Evolutionary conservation across 2,329 filamentous ascomycete species (phyloP), one percentile per base, ranked within the genome.

Genomic region (Periconia digitata): DNA sequence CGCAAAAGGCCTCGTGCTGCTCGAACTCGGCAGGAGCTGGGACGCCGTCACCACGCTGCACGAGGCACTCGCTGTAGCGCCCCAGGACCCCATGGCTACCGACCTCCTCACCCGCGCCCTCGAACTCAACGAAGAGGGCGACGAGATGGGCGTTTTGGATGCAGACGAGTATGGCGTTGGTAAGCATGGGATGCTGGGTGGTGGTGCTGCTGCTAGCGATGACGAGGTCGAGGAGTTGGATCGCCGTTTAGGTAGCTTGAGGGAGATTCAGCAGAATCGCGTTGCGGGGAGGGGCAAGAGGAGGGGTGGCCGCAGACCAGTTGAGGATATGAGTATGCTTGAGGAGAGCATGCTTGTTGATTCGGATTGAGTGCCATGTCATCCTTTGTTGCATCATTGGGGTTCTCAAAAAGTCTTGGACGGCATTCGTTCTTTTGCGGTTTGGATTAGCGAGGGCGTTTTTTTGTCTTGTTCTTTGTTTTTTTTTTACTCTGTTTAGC

Each of bases 21-120:
- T 97, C 58, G 90, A 96, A 62, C 78, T 90, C 57, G 84, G 83
- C 15, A 79, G 83, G 43, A 82, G 84, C 0, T 87, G 87, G 60
- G 87, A 95, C 39, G 92, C 92, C 0, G 85, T 94, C 3, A 79
- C 86, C 8, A 85, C 90, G 2, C 76, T 97, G 21, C 94, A 97
- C 59, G 89, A 96, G 74, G 89, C 89, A 1, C 78, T 94, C 15
- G 87, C 89, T 0, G 84, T 92, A 18, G 81, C 83, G 27, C 87
- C 89, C 0, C 89, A 94, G 70, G 89, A 94, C 63, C 84, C 87
- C 5, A 86, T 92, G 55, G 88, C 89, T 2, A 91, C 87, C 0
- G 89, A 94, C 66, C 73, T 94, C 42, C 74, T 94, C 24, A 85
- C 83, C 60, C 86, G 86, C 65, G 87, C 89, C 3, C 72, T 76